phyloP scores from a whole-genome alignment of 805 yeast species.

The Wickerhamomyces kurtzmanii region DNA sequence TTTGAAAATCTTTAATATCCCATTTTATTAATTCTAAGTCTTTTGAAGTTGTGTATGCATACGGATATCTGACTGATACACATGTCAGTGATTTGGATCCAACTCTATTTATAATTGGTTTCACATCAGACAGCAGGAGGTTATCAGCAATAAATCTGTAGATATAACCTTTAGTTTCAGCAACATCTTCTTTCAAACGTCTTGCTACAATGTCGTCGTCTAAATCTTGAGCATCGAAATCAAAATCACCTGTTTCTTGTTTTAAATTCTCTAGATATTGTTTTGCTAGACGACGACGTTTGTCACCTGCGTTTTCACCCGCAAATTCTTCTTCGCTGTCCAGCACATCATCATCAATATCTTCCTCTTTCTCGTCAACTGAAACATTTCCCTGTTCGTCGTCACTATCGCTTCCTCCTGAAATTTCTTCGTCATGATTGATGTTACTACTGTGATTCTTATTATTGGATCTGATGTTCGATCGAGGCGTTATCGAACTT shows the following conservation, averaged over 20 bases:
- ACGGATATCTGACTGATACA: slow-evolving; percentile 26
- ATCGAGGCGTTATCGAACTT: slow-evolving; percentile 6
- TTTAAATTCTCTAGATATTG: slow-evolving; percentile 79
- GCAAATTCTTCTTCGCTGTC: slow-evolving; percentile 67
- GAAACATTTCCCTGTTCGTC: slow-evolving; percentile 33
- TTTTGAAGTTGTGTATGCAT: slow-evolving; percentile 73
- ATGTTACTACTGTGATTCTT: too few species aligned
- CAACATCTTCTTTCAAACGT: slow-evolving; percentile 79
- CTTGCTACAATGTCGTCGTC: slow-evolving; percentile 80
- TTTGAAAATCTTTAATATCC: slow-evolving; percentile 45
- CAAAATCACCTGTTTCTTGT: slow-evolving; percentile 38
- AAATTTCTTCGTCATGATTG: slow-evolving; percentile 50
- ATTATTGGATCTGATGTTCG: slow-evolving; percentile 7
- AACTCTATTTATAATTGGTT: slow-evolving; percentile 41
- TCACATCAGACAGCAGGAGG: slow-evolving; percentile 29
- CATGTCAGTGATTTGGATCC: slow-evolving; percentile 49
- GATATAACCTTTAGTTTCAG: slow-evolving; percentile 79
- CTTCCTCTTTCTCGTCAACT: slow-evolving; percentile 20
- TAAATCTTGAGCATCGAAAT: slow-evolving; percentile 83
- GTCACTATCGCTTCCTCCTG: slow-evolving; percentile 39
- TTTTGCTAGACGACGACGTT: slow-evolving; percentile 88
- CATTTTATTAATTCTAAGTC: slow-evolving; percentile 76
- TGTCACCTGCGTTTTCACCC: slow-evolving; percentile 82
- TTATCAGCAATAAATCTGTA: slow-evolving; percentile 57
- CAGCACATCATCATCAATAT: slow-evolving; percentile 27